Evolutionary conservation across 768 basidiomycete species (phyloP), one percentile per base, ranked within the genome.

Genomic region (Phaeolepiota aurea): DNA sequence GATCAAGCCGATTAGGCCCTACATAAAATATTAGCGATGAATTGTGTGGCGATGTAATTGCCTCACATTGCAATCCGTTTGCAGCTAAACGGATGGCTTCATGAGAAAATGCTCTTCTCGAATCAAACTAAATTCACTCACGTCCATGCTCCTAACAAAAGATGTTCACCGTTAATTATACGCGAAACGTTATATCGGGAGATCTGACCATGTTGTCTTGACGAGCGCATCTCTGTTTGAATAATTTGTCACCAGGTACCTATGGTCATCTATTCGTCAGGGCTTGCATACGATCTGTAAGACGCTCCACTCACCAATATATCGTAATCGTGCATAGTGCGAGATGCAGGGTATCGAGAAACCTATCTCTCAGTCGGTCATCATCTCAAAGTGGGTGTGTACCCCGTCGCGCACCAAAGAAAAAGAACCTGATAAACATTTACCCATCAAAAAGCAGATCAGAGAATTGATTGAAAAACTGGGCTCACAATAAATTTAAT

Each of bases 51-150:
- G 25, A 7, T n/a, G n/a, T 28, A 28, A 37, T 19, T 7, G 12
- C 3, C 59, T 48, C 39, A 69, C 70, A 43, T 72, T 72, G 45
- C 66, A 71, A 51, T 74, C 72, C 12, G 70, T 73, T 62, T 73
- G 72, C 18, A 72, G 46, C 72, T 74, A 23, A 22, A 15, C 20
- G 23, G 36, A 46, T 44, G 52, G 38, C 12, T 44, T 49, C 44
- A 52, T 44, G 36, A 41, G 25, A 20, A n/a, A n/a, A n/a, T n/a
- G n/a, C n/a, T n/a, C n/a, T n/a, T n/a, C n/a, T n/a, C n/a, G n/a
- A 23, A 7, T 4, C 12, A 16, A 14, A 1, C 31, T 21, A 12
- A 10, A 41, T 21, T 28, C 7, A 48, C 57, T 48, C 46, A 66
- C 68, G 45, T 67, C 65, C 62, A 69, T 64, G 37, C 64, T 67